A percentile compares a stretch with the other conserved stretches of the same genome.
These are phyloP conservation scores for Torulaspora delbrueckii DNA, from an alignment of 805 yeast species.

Conservation along the genomic window DNA sequence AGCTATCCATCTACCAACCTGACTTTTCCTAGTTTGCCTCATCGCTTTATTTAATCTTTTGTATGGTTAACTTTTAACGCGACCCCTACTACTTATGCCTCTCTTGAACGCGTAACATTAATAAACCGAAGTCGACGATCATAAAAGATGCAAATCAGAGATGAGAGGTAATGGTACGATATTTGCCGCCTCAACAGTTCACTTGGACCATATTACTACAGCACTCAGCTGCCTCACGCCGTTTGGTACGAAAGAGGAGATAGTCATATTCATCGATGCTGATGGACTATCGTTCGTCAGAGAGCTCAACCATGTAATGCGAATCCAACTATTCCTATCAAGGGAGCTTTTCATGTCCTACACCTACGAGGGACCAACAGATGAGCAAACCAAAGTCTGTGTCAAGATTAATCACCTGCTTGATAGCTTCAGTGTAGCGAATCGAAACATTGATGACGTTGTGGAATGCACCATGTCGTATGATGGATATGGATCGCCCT, in stretches of 20 bases:
- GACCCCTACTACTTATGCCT: no score
- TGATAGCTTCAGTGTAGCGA: constrained; percentile 47
- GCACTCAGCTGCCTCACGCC: constrained; percentile 42
- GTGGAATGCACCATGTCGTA: constrained; percentile 49
- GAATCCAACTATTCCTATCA: constrained; percentile 34
- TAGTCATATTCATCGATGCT: constrained; percentile 41
- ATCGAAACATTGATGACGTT: constrained; percentile 31
- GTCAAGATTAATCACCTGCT: constrained; percentile 45
- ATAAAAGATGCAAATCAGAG: neutral
- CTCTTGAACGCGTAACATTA: neutral
- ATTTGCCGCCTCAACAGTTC: constrained; percentile 45
- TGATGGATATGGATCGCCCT: constrained; percentile 48
- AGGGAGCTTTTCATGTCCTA: constrained; percentile 32
- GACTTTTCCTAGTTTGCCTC: neutral
- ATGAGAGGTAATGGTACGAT: constrained; percentile 7
- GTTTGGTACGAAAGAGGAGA: constrained; percentile 38
- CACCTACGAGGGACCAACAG: constrained; percentile 19
- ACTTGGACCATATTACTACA: constrained; percentile 43
- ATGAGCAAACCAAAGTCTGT: constrained; percentile 34
- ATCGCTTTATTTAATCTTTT: neutral
- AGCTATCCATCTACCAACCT: neutral
- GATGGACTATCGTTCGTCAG: constrained; percentile 52
- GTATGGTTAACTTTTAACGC: neutral
- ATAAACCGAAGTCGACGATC: neutral
- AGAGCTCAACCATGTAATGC: constrained; percentile 41